Base-by-base conservation (phyloP, 2,329 filamentous ascomycete genomes). In the Aspergillus fumigatiaffinis region DNA sequence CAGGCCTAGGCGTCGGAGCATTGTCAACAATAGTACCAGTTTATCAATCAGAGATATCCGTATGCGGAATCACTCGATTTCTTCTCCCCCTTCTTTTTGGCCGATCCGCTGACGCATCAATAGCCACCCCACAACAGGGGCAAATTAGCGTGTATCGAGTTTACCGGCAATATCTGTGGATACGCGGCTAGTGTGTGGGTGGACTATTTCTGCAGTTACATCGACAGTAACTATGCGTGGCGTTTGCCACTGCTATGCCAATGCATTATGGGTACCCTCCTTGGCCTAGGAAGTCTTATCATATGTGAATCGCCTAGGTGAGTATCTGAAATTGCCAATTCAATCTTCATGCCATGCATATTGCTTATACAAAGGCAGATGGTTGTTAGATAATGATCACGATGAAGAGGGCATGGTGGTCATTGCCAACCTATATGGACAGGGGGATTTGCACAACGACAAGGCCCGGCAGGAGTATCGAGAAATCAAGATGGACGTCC, bases 401-500 rank as follows among this genome's bases (percentile, higher is more conserved):
- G 94, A 99, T 70, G 94, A 99, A 73, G 94, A 99, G 74, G 94
- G 94, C 53, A 97, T 99, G 76, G 88, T 97, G 28, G 94, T 99
- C 51, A 97, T 99, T 77, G 94, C 94, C 58, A 97, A 97, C 72
- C 82, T 99, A 6, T 97, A 97, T 69, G 94, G 94, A 55, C 91
- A 90, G 70, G 94, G 94, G 59, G 94, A 99, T 73, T 92, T 97
- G 60, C 92, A 97, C 76, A 90, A 96, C 73, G 79, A 88, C 58
- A 94, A 95, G 75, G 94, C 94, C 1, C 87, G 92, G 57, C 92
- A 97, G 55, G 94, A 99, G 75, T 99, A 95, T 76, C 90, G 93
- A 67, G 94, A 97, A 70, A 99, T 99, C 79, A 99, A 99, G 80
- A 96, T 97, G 91, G 88, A 93, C 68, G 94, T 99, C 29, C 84